phyloP scores from a whole-genome alignment of 164 flowering plant species.

The Macadamia integrifolia region DNA sequence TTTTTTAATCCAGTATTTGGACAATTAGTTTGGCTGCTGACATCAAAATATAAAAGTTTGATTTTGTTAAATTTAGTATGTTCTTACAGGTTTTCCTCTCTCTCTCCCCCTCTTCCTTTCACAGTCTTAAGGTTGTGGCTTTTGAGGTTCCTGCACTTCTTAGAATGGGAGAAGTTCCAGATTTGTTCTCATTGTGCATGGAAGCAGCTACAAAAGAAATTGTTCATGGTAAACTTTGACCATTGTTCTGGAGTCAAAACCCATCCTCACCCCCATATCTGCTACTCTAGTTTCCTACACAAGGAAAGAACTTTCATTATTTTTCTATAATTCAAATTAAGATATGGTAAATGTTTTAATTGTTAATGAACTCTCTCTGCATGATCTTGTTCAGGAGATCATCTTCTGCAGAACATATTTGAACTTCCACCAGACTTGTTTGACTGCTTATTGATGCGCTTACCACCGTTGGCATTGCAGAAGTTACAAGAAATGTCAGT shows the following conservation, averaged over 20 bases:
- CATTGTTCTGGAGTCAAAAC: neutral
- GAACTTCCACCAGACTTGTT: constrained; percentile 56
- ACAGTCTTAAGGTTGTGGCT: neutral
- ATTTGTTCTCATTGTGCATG: constrained; percentile 31
- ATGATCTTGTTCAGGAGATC: constrained; percentile 34
- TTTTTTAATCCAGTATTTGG: neutral
- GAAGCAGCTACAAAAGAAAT: constrained; percentile 22
- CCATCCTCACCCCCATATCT: neutral
- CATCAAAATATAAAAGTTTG: neutral
- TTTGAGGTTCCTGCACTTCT: neutral
- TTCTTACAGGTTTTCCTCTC: too few relatives aligned
- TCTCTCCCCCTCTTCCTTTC: too few relatives aligned
- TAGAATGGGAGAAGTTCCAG: constrained; percentile 30
- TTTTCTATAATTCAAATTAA: neutral
- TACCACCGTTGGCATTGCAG: constrained; percentile 52
- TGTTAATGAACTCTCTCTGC: constrained; percentile 3
- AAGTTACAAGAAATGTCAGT: constrained; percentile 46
- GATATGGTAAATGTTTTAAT: neutral
- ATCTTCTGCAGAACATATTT: constrained; percentile 24
- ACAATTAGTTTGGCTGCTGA: neutral
- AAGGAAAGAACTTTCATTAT: neutral
- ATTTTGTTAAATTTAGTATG: neutral
- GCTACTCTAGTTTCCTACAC: neutral
- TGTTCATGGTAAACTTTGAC: constrained; percentile 21
- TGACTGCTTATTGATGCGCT: constrained; percentile 31